Base-by-base conservation (phyloP, 257 asterid genomes). In the Fraxinus americana region DNA sequence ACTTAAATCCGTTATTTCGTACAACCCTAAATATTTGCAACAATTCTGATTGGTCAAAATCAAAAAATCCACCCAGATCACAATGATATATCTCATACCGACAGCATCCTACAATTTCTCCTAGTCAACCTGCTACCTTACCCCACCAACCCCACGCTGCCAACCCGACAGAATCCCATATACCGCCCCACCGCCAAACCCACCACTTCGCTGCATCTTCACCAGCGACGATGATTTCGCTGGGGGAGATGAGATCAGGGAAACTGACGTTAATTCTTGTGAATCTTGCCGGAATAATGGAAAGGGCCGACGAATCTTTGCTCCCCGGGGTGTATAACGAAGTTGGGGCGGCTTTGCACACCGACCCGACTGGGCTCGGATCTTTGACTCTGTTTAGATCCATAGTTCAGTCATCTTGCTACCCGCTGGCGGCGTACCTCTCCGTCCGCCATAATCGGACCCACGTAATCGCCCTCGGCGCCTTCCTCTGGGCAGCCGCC, bases 401-500 rank as follows among this genome's bases (percentile, higher is more conserved):
- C 76, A 87, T 94, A 2, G 98, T 92, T 4, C 98, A 94, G 84
- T 81, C 94, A 0, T 83, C 92, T 43, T 92, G 97, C 81, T 94
- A 90, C 89, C 98, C 98, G 0, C 90, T 94, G 81, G 99, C 99
- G 71, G 92, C 90, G 78, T 90, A 89, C 41, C 90, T 94, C 75
- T 81, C 95, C 45, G 85, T 85, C 71, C 91, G 96, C 67, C 97
- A 94, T 77, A 91, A 91, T 69, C 90, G 98, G 5, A 78, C 96
- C 30, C 89, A 84, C 59, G 92, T 87, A 10, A 86, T 94, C 66
- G 97, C 97, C 52, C 78, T 86, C 50, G 97, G 99, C 5, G 93
- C 99, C 16, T 89, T 92, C 48, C 92, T 92, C 12, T 94, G 98
- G 98, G 97, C 98, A 70, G 96, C 91, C 78, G 96, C 98, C 52